These are phyloP conservation scores for Saccharomyces pastorianus DNA, from an alignment of 1,139 yeast species.

Conservation along the genomic window DNA sequence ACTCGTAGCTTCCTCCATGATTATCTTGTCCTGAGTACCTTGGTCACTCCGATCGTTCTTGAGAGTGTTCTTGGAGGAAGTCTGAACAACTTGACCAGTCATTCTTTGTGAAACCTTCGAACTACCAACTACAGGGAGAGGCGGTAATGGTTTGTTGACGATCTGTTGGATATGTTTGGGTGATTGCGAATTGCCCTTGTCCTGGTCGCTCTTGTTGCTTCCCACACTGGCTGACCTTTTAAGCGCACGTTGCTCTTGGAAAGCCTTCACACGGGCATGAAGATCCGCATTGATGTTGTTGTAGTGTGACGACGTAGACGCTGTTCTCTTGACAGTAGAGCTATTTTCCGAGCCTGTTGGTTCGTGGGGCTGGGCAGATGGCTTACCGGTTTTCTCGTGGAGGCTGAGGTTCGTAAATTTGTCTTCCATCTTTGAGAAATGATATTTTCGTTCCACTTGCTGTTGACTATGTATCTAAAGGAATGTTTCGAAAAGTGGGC, in stretches of 20 bases:
- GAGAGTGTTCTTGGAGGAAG: constrained; percentile 3
- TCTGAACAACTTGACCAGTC: constrained; percentile 3
- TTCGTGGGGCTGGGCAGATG: neutral
- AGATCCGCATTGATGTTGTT: constrained; percentile 49
- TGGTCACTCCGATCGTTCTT: neutral
- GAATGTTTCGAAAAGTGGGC: neutral
- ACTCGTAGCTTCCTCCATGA: neutral
- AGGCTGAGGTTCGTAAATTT: constrained; percentile 6
- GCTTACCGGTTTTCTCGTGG: constrained; percentile 1
- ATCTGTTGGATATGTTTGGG: constrained; percentile 22
- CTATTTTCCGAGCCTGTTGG: constrained; percentile 1
- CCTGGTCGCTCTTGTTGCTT: constrained; percentile 12
- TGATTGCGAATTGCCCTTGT: constrained; percentile 6
- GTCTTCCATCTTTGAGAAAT: constrained; percentile 4
- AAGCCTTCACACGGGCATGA: constrained; percentile 68
- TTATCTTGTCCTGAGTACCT: neutral
- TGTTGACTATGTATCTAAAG: neutral
- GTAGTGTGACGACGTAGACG: constrained; percentile 26
- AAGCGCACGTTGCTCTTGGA: constrained; percentile 56
- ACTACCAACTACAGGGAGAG: constrained; percentile 16
- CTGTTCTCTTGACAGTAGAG: constrained; percentile 14
- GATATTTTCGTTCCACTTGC: neutral
- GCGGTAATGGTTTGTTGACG: constrained; percentile 29
- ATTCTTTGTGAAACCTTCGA: neutral
- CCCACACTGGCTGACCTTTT: constrained; percentile 30